phyloP scores from a whole-genome alignment of 805 yeast species.

The Saccharomycopsis sp. region DNA sequence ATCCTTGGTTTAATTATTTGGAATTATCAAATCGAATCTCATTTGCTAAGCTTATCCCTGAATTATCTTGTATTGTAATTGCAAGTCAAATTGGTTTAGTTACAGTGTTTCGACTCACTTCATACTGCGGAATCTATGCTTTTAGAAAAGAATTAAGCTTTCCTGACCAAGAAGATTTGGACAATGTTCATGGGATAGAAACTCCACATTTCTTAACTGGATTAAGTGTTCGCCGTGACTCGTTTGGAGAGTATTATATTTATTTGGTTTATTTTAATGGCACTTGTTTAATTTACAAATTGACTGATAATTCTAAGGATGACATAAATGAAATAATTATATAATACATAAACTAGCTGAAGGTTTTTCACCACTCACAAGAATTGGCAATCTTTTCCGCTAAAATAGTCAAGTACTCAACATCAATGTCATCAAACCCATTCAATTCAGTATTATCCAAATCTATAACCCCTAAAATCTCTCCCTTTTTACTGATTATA shows the following conservation, averaged over 20 bases:
- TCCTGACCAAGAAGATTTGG: constrained; percentile 25
- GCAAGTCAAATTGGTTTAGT: constrained; percentile 31
- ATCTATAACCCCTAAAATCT: constrained; percentile 71
- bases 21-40: constrained; percentile 1
- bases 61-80: constrained; percentile 28
- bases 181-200: constrained; percentile 22
- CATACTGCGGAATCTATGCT: constrained; percentile 29
- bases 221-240: constrained; percentile 20
- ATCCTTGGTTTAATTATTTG: background rate
- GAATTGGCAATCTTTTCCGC: constrained; percentile 45
- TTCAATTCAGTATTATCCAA: constrained; percentile 61
- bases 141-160: constrained; percentile 40
- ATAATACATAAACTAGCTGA: no score
- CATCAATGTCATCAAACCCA: constrained; percentile 67
- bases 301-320: background rate
- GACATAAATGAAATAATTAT: no score
- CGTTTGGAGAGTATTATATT: constrained; percentile 19
- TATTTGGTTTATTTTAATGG: constrained; percentile 23
- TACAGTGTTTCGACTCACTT: constrained; percentile 29
- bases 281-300: background rate
- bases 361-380: constrained; percentile 46
- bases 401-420: constrained; percentile 49
- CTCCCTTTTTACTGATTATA: constrained; percentile 38
- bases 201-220: background rate
- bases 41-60: constrained; percentile 27